These are phyloP conservation scores for Teratosphaeria nubilosa DNA, from an alignment of 2,329 filamentous ascomycete genomes.

Conservation along the genomic window DNA sequence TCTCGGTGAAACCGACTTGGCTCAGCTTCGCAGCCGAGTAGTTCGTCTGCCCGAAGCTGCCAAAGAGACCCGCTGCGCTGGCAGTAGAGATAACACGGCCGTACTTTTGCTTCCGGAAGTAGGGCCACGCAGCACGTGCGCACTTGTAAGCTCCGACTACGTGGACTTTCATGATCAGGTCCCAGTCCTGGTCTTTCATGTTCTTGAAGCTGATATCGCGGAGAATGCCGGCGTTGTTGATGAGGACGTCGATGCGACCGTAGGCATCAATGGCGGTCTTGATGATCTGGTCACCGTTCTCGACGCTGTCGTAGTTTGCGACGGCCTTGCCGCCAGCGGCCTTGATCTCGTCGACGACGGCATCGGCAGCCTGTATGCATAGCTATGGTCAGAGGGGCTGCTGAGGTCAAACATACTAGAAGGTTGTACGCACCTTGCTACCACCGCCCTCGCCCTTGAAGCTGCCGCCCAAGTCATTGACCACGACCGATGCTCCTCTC, in stretches of 20 bases:
- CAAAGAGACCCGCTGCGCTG: conserved; percentile 91
- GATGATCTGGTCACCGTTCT: conserved; percentile 89
- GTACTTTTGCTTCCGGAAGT: conserved; percentile 98
- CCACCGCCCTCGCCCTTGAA: conserved; percentile 88
- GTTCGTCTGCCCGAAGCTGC: conserved; percentile 90
- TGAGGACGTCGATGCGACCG: conserved; percentile 83
- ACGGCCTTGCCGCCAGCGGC: conserved; percentile 87
- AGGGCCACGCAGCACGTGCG: conserved; percentile 84
- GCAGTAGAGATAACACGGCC: conserved; percentile 93
- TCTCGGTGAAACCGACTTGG: conserved; percentile 95
- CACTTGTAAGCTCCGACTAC: conserved; percentile 93
- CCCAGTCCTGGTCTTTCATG: conserved; percentile 95
- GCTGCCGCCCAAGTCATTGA: conserved; percentile 89
- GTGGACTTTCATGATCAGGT: conserved; percentile 86
- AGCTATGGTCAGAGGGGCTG: neutral
- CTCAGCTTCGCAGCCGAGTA: conserved; percentile 96
- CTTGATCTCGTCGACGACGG: conserved; percentile 74
- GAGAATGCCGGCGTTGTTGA: conserved; percentile 96
- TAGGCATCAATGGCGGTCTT: conserved; percentile 71
- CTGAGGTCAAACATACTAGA: neutral
- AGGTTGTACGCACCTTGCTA: conserved; percentile 55
- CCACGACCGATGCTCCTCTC: conserved; percentile 85
- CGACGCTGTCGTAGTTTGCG: conserved; percentile 93
- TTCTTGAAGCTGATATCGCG: conserved; percentile 97
- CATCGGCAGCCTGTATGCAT: conserved; percentile 59